A percentile compares a stretch with the other conserved stretches of the same genome.
Conservation (phyloP, 768 basidiomycete genomes). For the Rhodotorula paludigena region DNA sequence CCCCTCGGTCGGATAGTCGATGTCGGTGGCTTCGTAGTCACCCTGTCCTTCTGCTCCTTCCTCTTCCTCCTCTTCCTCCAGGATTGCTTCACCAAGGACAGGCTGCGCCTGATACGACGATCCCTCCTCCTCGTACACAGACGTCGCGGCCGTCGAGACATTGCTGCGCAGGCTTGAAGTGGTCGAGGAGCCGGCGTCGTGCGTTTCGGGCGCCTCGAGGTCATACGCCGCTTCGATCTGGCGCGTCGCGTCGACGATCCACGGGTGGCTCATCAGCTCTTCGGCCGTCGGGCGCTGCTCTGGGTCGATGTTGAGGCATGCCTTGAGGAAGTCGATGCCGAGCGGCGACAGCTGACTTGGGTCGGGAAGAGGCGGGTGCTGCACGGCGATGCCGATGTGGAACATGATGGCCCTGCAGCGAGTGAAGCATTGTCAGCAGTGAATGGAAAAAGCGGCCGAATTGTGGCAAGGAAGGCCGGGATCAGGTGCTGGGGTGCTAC, state of each 20-base stretch:
- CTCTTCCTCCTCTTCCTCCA: slow-evolving; percentile 5
- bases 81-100: background rate
- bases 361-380: slow-evolving; percentile 92
- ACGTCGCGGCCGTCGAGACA: background rate
- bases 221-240: slow-evolving; percentile 33
- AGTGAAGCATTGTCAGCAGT: background rate
- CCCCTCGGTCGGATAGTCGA: too few species aligned
- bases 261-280: slow-evolving; percentile 79
- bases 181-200: background rate
- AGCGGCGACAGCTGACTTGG: slow-evolving; percentile 77
- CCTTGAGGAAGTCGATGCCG: slow-evolving; percentile 89
- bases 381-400: slow-evolving; percentile 92
- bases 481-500: slow-evolving; percentile 34
- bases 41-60: too few species aligned
- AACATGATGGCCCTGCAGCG: slow-evolving; percentile 94
- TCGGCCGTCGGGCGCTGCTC: slow-evolving; percentile 72
- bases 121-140: background rate
- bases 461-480: background rate
- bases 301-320: slow-evolving; percentile 83
- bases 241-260: slow-evolving; percentile 56
- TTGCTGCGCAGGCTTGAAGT: background rate
- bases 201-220: slow-evolving; percentile 8
- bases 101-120: background rate
- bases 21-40: too few species aligned
- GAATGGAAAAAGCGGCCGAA: background rate